Evolutionary conservation across 495 filamentous ascomycete genomes (phyloP), one percentile per base, ranked within the genome.

Genomic region (Glonium stellatum): DNA sequence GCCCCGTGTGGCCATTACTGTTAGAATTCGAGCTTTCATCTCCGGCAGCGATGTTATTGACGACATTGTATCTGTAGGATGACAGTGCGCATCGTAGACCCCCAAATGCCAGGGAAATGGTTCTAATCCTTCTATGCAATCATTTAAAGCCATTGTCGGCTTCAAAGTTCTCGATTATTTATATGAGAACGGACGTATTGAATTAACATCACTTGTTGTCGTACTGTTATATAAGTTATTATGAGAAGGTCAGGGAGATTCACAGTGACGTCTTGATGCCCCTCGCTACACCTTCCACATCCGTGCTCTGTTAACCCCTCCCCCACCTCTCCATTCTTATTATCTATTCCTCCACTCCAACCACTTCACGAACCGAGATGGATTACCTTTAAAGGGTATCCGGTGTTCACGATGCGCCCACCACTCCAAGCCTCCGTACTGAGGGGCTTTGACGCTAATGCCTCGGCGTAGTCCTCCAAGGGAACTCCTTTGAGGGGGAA

Each of bases 21-120:
- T 91, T 22, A 98, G 74, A 15, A 78, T 81, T 25, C 79, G 82
- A 44, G 90, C 83, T 66, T 84, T 87, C 91, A 97, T 97, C 31
- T 68, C 62, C 13, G 83, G 77, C 54, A 97, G 90, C 18, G 74
- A 73, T 37, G 79, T 65, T 50, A 91, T 75, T 5, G 81, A 86
- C 21, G 85, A 68, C 82, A 93, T 87, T n/a, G 89, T 96, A 71
- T 97, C 92, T 21, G 93, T 98, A n/a, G 93, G 92, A 72, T 98
- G 93, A 68, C 95, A 98, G 73, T 98, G 93, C 47, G 93, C 90
- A 73, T 98, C 93, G 65, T 82, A 89, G 53, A 92, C 82, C 25
- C 90, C 91, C 9, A 91, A 66, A 41, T 88, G 80, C 93, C 93
- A 98, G 2, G 90, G 92, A 60, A 97, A 86, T 0, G 66, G 66